These are phyloP conservation scores for Puccinia coronata DNA, from an alignment of 1,284 basidiomycete genomes.

Conservation along the genomic window DNA sequence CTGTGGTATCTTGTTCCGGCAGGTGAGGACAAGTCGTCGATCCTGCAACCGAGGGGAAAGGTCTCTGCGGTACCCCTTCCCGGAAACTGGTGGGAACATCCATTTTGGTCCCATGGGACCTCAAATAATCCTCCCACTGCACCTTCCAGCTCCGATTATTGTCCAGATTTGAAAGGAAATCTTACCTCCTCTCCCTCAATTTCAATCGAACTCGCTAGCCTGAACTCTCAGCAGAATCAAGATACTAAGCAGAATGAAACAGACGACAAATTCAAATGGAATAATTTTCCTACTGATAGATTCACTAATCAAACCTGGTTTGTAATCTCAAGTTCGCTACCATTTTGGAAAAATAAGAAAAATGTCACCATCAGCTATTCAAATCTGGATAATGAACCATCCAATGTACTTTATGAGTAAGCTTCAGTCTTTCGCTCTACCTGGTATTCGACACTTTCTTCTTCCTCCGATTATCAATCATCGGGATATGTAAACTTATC, in stretches of 20 bases:
- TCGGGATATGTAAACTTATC: not conserved
- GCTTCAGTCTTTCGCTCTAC: not conserved
- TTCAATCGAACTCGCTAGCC: not conserved
- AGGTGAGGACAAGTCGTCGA: not conserved
- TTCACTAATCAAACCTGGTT: conserved; percentile 37
- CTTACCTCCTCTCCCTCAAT: not conserved
- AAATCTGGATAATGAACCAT: conserved; percentile 8
- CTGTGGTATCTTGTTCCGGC: conserved; percentile 68
- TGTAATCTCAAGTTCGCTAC: conserved; percentile 34
- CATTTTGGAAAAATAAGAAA: conserved; percentile 44
- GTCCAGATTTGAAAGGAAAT: too few species aligned
- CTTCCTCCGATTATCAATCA: not conserved
- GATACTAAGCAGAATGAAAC: not conserved
- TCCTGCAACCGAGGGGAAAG: conserved; percentile 41
- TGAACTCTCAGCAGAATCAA: not conserved
- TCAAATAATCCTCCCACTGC: too few species aligned
- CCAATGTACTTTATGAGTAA: conserved; percentile 22
- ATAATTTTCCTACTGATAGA: conserved; percentile 13
- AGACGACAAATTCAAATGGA: conserved; percentile 19
- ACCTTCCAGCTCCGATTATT: too few species aligned
- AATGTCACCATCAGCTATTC: conserved; percentile 36
- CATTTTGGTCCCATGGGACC: conserved; percentile 40
- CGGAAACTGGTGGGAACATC: conserved; percentile 40
- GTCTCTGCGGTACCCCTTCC: conserved; percentile 28
- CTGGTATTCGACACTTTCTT: not conserved